Evolutionary conservation across 495 filamentous ascomycete genomes (phyloP), one percentile per base, ranked within the genome.

Genomic region (Penicillium desertorum): DNA sequence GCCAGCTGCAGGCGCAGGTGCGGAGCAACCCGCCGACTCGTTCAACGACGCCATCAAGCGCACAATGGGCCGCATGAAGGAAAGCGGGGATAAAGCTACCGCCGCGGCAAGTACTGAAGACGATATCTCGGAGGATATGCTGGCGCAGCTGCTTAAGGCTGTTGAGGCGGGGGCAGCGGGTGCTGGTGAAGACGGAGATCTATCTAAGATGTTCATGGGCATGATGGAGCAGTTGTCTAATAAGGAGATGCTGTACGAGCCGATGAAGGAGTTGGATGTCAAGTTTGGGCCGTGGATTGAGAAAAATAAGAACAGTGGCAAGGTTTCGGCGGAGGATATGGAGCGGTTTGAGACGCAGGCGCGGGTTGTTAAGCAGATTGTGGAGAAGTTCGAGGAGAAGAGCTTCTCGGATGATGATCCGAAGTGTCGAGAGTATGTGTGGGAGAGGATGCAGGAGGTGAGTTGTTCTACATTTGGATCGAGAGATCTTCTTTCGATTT

Each of bases 161-260:
- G 82, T 89, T 60, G 77, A 81, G 48, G 81, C 79, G 9, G 83
- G 80, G 1, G 77, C 82, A 2, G 81, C 74, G 5, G 87, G 84
- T 16, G 85, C 80, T 16, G 87, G 83, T 17, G 81, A 79, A 53
- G 91, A 98, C 20, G 91, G 92, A 54, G 91, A 96, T 58, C 87
- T 97, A 62, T 89, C 87, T 25, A 92, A 94, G 72, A 88, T 98
- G 86, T 80, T 98, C 30, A 79, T 95, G 78, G 89, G 88, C 27
- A 96, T 97, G 91, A 98, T 98, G 92, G 91, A 98, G 72, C 91
- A 98, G 71, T 77, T 98, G 54, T 97, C 94, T 2, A 95, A 94
- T 67, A 98, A 96, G 77, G 94, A 98, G 66, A 96, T 98, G 56
- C 76, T 98, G 43, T 97, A 98, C 65, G 92, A 97, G 75, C 94